Conservation (phyloP, 2,329 filamentous ascomycete genomes). For the Phialocephala sp. region DNA sequence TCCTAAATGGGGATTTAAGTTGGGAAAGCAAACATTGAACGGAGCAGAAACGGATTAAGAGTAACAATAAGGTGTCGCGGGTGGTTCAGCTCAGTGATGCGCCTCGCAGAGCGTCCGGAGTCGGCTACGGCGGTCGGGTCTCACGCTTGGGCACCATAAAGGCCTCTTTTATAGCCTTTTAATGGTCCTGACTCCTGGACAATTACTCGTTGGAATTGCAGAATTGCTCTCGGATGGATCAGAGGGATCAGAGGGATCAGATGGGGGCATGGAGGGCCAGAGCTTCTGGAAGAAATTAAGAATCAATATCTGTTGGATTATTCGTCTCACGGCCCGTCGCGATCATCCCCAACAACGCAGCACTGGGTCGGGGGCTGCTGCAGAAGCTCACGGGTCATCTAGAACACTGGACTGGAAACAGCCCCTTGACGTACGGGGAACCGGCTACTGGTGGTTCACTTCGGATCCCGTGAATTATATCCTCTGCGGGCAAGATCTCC, state of each 20-base stretch:
- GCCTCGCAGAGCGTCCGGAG: neutral
- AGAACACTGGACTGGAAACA: neutral
- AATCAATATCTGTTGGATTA: neutral
- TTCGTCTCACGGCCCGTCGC: conserved; percentile 1
- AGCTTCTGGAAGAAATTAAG: conserved; percentile 11
- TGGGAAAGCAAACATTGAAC: conserved; percentile 12
- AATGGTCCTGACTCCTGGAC: neutral
- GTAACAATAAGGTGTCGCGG: conserved; percentile 6
- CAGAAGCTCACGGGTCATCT: neutral
- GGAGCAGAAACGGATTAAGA: conserved; percentile 5
- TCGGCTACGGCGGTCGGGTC: conserved; percentile 8
- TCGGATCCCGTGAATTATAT: neutral
- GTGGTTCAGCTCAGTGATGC: conserved; percentile 17
- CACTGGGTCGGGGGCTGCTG: neutral
- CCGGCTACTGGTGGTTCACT: neutral
- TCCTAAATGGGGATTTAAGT: conserved; percentile 1
- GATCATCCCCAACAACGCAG: neutral
- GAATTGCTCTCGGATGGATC: too few species aligned
- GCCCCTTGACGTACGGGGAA: neutral
- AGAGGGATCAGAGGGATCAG: too few species aligned
- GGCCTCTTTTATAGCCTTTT: neutral
- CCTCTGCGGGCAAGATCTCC: conserved; percentile 6
- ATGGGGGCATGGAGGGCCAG: neutral
- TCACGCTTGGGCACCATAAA: neutral
- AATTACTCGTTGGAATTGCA: neutral